Evolutionary conservation across 148 eudicot species (phyloP), one percentile per base, ranked within the genome.

Genomic region (Arctostaphylos glauca): DNA sequence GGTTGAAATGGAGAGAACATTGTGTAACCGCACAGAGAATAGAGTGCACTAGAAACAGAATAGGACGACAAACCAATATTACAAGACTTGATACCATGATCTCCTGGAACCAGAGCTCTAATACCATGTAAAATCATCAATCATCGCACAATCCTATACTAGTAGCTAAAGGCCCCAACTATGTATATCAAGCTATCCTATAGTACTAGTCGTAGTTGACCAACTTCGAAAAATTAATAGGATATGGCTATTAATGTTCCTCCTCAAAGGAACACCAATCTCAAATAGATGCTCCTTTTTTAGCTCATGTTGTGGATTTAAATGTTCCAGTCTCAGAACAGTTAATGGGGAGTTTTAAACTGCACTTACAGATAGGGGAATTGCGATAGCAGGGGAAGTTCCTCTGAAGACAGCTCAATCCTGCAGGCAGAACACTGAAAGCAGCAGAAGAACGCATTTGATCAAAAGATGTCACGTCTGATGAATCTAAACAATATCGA

Each of bases 331-430:
- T 70, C 74, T 50, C 31, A 19, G 23, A 78, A 44, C 18, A 78
- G 31, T 9, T 9, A 64, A 21, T 0, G 21, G 74, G 49, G 64
- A 3, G 74, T 50, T 80, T 21, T 21, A 15, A 14, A 12, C 21
- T 38, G 74, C 77, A 88, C 89, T 77, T 83, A 90, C 92, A 88
- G 73, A 41, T 56, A 46, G 90, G 89, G 38, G 82, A 56, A 48
- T 83, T 86, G 5, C 88, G 86, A 67, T n/a, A 3, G 85, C 92
- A 90, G 3, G 90, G 85, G 31, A 84, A 90, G 76, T 84, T 84
- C 46, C 84, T 60, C 58, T 90, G 90, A 44, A 90, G 87, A 78
- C 92, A 88, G 54, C 84, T 83, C 83, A 86, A 74, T 81, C 89
- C 89, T 14, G 85, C 81, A 48, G 89, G 88, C 5, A 87, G 53